Base-by-base conservation (phyloP, 1,139 yeast genomes). In the Citeromyces siamensis region DNA sequence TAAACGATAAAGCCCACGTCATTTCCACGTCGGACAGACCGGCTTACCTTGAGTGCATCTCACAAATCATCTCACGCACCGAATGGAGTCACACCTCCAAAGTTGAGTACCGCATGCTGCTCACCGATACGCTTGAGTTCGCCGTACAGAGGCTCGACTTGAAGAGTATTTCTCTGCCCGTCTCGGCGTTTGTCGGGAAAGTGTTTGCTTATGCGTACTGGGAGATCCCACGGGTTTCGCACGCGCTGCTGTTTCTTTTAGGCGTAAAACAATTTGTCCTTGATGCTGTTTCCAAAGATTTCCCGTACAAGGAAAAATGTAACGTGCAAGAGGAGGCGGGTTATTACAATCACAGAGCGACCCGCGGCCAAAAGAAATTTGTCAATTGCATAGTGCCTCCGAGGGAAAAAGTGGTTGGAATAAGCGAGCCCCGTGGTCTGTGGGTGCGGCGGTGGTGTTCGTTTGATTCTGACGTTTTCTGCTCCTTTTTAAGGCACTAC, bases 111-210 rank as follows among this genome's bases (percentile, higher is more conserved):
- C 50, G 59, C 38, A 42, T 46, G 16, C 44, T 65, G 19, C 57
- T 83, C 32, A 53, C 63, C 4, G 59, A 63, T 26, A 81, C 94
- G 0, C 57, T 81, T 40, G 73, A 68, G 34, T 71, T 65, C 46
- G 66, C 77, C 37, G 63, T 80, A 16, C 57, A 60, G 35, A 66
- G 71, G 46, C 60, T 78, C 12, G 60, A 68, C 33, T 48, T 71
- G 36, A 79, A 79, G 50, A 64, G 64, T 6, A 58, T 78, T 6
- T 67, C 88, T 1, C 55, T 77, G 7, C 63, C 81, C 4, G 55
- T 75, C 13, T 68, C 77, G 19, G 93, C 93, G 2, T 82, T 83
- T 49, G 64, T 78, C n/a, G 94, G 94, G 8, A 83, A 84, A 50
- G 70, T 79, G 1, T 71, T 84, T 53, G 88, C 93, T 1, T 71